Evolutionary conservation across 1,284 basidiomycete genomes (phyloP), one percentile per base, ranked within the genome.

Genomic region (Ganoderma boninense): DNA sequence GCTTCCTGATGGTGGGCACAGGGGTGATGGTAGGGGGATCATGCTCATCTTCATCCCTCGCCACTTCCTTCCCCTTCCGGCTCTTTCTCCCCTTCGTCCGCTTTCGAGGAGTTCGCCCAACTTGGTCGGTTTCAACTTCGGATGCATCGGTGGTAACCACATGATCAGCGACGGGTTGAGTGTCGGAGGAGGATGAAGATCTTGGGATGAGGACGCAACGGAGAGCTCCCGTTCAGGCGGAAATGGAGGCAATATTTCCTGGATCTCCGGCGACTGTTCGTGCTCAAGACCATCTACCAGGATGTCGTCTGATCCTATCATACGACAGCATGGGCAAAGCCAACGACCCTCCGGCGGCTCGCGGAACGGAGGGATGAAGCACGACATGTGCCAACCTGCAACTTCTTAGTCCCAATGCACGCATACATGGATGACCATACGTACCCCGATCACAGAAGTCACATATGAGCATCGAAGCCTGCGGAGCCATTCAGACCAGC

Each of bases 391-490:
- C 95, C 95, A 98, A 46, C 95, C 93, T 93, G 72, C 57, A 64
- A 64, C 11, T 32, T 29, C 62, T 75, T 43, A 75, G 72, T 64
- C 70, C 73, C 44, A 44, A 29, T 62, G 57, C 74, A 56, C 68
- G 69, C 72, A 68, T 35, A 78, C 82, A 57, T 79, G 40, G 32
- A 38, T 10, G 23, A 14, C n/a, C 16, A 11, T 14, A 62, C 60
- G 42, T 40, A 88, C 95, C 96, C 85, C 96, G 87, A 84, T 99
- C 97, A 80, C 97, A 99, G 64, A 87, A 89, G 84, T 99, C 97
- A 81, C 97, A 99, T 76, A 99, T 95, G 73, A 99, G 82, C 76
- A 99, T 92, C 69, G 90, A 87, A 68, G 87, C 90, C 95, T 97
- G 80, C 56, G 65, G 66, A 35, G 77, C 72, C 46, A 76, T 74